Conservation (phyloP, 352 stramenopile species). For the Phytophthora sp. region DNA sequence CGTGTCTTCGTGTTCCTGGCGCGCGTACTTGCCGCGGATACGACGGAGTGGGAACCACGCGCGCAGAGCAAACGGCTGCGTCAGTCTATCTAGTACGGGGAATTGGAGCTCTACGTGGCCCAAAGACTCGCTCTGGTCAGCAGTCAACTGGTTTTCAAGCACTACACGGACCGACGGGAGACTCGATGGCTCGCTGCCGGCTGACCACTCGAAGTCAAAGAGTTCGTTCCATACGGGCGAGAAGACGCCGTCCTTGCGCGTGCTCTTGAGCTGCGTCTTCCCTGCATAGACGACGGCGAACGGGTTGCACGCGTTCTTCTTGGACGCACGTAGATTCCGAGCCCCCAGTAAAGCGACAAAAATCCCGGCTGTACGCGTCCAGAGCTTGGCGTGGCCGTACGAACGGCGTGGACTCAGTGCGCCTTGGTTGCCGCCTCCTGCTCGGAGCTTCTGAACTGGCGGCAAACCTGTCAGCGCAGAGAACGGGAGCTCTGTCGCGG, state of each 20-base stretch:
- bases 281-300: conserved; percentile 66
- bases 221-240: conserved; percentile 78
- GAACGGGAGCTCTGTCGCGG: conserved; percentile 40
- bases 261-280: conserved; percentile 66
- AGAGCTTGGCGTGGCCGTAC: conserved; percentile 46
- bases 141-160: conserved; percentile 70
- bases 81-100: conserved; percentile 21
- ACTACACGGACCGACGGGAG: conserved; percentile 43
- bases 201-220: conserved; percentile 76
- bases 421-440: conserved; percentile 4
- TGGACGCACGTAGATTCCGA: conserved; percentile 54
- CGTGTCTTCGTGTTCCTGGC: conserved; percentile 24
- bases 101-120: conserved; percentile 61
- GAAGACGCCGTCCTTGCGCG: conserved; percentile 69
- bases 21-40: conserved; percentile 36
- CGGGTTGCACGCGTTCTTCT: conserved; percentile 80
- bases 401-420: conserved; percentile 9
- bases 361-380: conserved; percentile 55
- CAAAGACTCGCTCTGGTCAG: conserved; percentile 71
- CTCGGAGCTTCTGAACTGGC: conserved; percentile 14
- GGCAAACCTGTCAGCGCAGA: conserved; percentile 18
- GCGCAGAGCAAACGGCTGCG: conserved; percentile 46
- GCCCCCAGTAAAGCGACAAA: conserved; percentile 59
- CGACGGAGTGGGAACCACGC: conserved; percentile 60
- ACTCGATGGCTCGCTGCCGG: conserved; percentile 7